Conservation (phyloP, 2,329 filamentous ascomycete species). For the Aspergillus uvarum region DNA sequence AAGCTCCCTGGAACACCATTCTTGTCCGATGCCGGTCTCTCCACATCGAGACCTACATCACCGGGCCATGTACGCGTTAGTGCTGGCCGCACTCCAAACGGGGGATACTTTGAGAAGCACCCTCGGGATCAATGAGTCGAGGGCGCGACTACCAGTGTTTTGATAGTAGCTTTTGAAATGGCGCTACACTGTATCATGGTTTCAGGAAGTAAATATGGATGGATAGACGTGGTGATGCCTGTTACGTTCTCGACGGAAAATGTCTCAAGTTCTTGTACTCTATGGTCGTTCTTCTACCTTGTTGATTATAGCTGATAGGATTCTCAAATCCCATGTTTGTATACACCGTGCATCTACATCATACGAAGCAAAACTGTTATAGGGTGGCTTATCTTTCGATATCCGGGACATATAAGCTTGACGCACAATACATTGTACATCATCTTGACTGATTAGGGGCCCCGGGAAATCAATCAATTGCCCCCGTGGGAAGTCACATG, state of each 20-base stretch:
- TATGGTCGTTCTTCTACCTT: neutral
- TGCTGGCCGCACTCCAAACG: slow-evolving; percentile 37
- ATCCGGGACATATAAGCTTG: neutral
- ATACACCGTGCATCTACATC: neutral
- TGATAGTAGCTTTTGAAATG: neutral
- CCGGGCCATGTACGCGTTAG: slow-evolving; percentile 48
- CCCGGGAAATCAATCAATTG: neutral
- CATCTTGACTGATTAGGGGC: neutral
- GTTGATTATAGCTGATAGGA: neutral
- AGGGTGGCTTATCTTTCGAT: neutral
- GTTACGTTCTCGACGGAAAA: slow-evolving; percentile 4
- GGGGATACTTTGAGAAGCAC: slow-evolving; percentile 41
- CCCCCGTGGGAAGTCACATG: neutral
- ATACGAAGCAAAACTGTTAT: neutral
- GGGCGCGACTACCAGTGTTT: neutral
- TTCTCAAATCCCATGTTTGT: neutral
- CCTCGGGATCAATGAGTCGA: slow-evolving; percentile 23
- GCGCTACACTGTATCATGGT: slow-evolving; percentile 2
- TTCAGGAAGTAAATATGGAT: slow-evolving; percentile 21
- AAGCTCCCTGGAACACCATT: slow-evolving; percentile 49
- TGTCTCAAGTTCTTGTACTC: slow-evolving; percentile 3
- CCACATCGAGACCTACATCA: slow-evolving; percentile 54
- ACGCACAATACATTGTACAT: neutral
- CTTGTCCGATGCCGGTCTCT: slow-evolving; percentile 49
- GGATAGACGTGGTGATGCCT: slow-evolving; percentile 16